Conservation (phyloP, 257 asterid species). For the Petunia axillaris region DNA sequence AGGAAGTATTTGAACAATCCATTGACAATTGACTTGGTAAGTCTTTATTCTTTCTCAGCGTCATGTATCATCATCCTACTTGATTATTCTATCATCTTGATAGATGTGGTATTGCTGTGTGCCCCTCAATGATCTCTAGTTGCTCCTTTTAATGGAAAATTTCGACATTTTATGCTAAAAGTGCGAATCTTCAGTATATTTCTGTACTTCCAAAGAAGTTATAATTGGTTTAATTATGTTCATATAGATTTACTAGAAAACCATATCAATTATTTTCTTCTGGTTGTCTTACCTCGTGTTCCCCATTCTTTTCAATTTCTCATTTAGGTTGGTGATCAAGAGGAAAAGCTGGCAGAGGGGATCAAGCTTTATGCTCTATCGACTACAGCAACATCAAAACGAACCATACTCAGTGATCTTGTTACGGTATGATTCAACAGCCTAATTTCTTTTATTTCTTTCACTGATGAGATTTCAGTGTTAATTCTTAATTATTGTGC, state of each 20-base stretch:
- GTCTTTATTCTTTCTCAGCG: conserved; percentile 23
- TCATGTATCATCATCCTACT: background rate
- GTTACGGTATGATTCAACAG: conserved; percentile 55
- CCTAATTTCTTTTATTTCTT: background rate
- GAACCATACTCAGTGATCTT: conserved; percentile 76
- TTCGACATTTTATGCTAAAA: background rate
- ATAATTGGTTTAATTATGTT: background rate
- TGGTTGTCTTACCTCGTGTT: conserved; percentile 10
- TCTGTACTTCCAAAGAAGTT: conserved; percentile 2
- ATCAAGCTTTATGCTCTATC: conserved; percentile 78
- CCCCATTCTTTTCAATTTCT: conserved; percentile 27
- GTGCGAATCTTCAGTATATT: background rate
- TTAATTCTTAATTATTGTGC: background rate
- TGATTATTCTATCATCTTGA: conserved; percentile 17
- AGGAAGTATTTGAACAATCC: conserved; percentile 79
- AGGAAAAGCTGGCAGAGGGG: conserved; percentile 88
- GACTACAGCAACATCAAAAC: conserved; percentile 66
- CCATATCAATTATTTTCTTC: conserved; percentile 3
- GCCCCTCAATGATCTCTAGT: conserved; percentile 14
- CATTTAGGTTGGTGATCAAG: conserved; percentile 75
- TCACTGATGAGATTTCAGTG: conserved; percentile 10
- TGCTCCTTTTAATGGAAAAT: conserved; percentile 10
- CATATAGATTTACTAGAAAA: background rate
- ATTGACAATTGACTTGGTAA: conserved; percentile 85
- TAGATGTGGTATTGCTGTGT: background rate